Base-by-base conservation (phyloP, 148 eudicot species). In the Linanthus parryae region DNA sequence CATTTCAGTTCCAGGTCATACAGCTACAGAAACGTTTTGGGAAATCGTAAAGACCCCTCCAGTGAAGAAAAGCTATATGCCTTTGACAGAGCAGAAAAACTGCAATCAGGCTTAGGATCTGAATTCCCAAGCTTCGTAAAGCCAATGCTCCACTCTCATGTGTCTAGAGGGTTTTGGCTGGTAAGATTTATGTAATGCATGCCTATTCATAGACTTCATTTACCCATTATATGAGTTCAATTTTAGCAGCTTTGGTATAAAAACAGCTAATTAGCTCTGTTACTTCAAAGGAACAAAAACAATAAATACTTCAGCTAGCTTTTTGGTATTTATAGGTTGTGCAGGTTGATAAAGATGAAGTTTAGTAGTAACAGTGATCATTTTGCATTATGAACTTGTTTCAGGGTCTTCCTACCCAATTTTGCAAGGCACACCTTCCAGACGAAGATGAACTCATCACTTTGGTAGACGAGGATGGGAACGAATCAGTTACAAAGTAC, bases 131-230 rank as follows among this genome's bases (percentile, higher is more conserved):
- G 71, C 52, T 88, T 77, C 58, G 73, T 84, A 27, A 88, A 78
- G 46, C 75, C 96, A 24, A 88, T 88, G 96, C 94, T 88, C 59
- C 94, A 80, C 19, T 88, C 96, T 12, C 96, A 88, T 71, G 94
- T 88, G 16, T 70, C 83, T 18, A 86, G 85, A 14, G 94, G 96
- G 12, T 88, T 84, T 74, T 88, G 88, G 88, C 55, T 81, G 81
- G 88, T 81, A 52, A 56, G 75, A 60, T 54, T 23, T 36, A n/a
- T 31, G 5, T 18, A 12, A 17, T 22, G 17, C 3, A 7, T 4
- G 35, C n/a, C 23, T 8, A 25, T 11, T 9, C 7, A 41, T 7
- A 11, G 17, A 50, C 35, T 31, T 5, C 11, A 31, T 31, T 31
- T 31, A 31, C 35, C 5, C 11, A 31, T 5, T 31, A 31, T n/a